A percentile compares a stretch with the other conserved stretches of the same genome.
Conservation (phyloP, 495 filamentous ascomycete species). For the Podospora didyma region DNA sequence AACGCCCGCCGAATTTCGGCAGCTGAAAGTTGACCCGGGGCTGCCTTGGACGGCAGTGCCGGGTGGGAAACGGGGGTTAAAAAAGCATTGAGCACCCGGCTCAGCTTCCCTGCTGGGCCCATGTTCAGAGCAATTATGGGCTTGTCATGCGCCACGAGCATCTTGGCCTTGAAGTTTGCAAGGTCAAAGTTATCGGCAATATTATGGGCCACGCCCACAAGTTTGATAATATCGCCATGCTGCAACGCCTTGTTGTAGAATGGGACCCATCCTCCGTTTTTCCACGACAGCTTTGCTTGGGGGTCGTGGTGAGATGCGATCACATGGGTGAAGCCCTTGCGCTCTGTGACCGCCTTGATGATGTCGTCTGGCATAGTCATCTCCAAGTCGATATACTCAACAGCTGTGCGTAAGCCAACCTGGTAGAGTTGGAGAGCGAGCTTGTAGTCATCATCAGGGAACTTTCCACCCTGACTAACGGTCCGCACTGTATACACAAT, state of each 20-base stretch:
- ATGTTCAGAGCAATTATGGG: conserved; percentile 96
- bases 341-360: conserved; percentile 59
- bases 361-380: conserved; percentile 77
- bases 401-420: conserved; percentile 72
- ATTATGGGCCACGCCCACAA: conserved; percentile 75
- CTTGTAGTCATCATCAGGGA: conserved; percentile 71
- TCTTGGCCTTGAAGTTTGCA: conserved; percentile 75
- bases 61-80: conserved; percentile 96
- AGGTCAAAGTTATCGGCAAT: conserved; percentile 85
- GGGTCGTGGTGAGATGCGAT: conserved; percentile 97
- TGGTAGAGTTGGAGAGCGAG: conserved; percentile 70
- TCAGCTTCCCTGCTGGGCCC: conserved; percentile 83
- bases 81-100: conserved; percentile 84
- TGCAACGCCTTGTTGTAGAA: conserved; percentile 84
- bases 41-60: conserved; percentile 82
- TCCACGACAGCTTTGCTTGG: conserved; percentile 73
- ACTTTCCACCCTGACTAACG: conserved; percentile 78
- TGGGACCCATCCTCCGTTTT: conserved; percentile 79
- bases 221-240: conserved; percentile 89
- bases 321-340: conserved; percentile 68
- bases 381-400: conserved; percentile 93
- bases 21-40: conserved; percentile 90
- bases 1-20: conserved; percentile 79
- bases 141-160: conserved; percentile 62
- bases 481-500: conserved; percentile 93